phyloP scores from a whole-genome alignment of 2,329 filamentous ascomycete genomes.

The Esteya vermicola region DNA sequence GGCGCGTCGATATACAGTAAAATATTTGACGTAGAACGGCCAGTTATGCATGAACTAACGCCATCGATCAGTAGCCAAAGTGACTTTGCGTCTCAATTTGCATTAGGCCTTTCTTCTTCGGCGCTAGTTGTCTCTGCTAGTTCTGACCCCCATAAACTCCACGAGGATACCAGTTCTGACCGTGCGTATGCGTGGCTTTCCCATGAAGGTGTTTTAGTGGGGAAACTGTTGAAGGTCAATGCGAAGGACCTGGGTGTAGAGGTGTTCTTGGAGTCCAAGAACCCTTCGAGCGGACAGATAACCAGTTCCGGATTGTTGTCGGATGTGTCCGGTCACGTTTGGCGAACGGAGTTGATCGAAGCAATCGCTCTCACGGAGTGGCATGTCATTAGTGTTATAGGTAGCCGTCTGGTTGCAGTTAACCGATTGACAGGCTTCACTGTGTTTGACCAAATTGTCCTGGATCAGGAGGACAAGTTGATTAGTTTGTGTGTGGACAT shows the following conservation, averaged over 20 bases:
- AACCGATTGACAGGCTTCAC: conserved; percentile 77
- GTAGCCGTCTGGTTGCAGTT: conserved; percentile 67
- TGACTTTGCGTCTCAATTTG: conserved; percentile 6
- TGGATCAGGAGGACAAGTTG: conserved; percentile 64
- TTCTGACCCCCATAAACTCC: conserved; percentile 31
- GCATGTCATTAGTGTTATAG: conserved; percentile 76
- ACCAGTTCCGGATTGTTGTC: too few species aligned
- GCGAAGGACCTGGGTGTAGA: conserved; percentile 54
- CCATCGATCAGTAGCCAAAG: conserved; percentile 14
- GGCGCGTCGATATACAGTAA: conserved; percentile 74
- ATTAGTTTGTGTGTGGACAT: conserved; percentile 80
- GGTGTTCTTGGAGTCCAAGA: conserved; percentile 65
- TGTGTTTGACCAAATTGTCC: conserved; percentile 76
- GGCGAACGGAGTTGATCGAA: conserved; percentile 62
- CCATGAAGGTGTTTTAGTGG: conserved; percentile 74
- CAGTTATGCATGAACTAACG: conserved; percentile 58
- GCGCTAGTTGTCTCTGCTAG: conserved; percentile 67
- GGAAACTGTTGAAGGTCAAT: conserved; percentile 54
- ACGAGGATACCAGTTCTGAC: conserved; percentile 47
- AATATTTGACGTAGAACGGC: conserved; percentile 77
- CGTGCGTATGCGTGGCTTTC: conserved; percentile 83
- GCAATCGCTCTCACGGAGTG: conserved; percentile 83
- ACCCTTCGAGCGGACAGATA: conserved; percentile 62
- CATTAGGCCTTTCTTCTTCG: conserved; percentile 34
- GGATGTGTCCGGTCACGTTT: too few species aligned